Conservation (phyloP, 129 eudicot species). For the Flaveria linearis region DNA sequence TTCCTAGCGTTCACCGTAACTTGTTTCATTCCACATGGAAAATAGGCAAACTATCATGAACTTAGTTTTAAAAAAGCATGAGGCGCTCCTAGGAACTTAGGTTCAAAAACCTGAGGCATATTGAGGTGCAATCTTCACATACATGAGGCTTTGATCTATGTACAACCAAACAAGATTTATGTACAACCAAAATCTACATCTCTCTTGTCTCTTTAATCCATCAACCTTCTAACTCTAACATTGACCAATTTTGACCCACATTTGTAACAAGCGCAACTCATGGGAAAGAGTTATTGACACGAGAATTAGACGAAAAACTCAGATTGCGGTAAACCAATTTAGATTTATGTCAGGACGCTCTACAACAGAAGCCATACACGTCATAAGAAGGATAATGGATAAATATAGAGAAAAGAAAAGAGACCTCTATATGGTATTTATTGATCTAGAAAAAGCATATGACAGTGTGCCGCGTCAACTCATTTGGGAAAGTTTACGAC, state of each 20-base stretch:
- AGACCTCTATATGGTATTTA: no score
- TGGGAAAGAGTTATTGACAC: no score
- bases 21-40: slow-evolving; percentile 15
- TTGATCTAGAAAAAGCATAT: no score
- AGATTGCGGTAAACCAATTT: no score
- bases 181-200: neutral
- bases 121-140: neutral
- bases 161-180: neutral
- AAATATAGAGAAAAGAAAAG: no score
- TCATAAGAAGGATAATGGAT: no score
- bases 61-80: neutral
- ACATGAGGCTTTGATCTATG: neutral
- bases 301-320: no score
- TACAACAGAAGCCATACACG: no score
- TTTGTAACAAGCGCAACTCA: neutral
- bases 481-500: no score
- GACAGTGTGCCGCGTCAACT: no score
- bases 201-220: no score
- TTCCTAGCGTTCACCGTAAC: slow-evolving; percentile 2
- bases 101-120: neutral
- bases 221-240: neutral
- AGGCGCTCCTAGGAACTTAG: neutral
- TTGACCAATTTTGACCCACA: neutral
- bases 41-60: neutral
- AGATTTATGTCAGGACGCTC: no score